Percentiles rank a stretch among this genome's conserved stretches.
These are phyloP conservation scores for Litchi chinensis DNA, from an alignment of 345 rosid genomes.

Conservation along the genomic window DNA sequence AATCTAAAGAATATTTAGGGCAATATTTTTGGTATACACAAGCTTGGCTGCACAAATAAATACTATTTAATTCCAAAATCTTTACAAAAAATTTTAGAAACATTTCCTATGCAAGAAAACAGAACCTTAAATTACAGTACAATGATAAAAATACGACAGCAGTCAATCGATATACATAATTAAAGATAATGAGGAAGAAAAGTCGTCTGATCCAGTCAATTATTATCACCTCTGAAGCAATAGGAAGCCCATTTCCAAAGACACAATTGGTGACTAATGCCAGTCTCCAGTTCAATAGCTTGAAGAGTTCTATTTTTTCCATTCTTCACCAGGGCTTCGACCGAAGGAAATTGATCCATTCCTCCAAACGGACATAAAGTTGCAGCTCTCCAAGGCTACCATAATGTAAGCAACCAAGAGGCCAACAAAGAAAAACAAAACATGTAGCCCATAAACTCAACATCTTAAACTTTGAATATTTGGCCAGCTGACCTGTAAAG, in stretches of 20 bases:
- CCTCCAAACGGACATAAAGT: slow-evolving; percentile 89
- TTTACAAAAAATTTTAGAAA: slow-evolving; percentile 3
- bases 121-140: background rate
- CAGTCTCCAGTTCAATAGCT: slow-evolving; percentile 89
- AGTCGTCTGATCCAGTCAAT: background rate
- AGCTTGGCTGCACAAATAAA: background rate
- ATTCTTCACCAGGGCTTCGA: slow-evolving; percentile 77
- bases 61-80: slow-evolving; percentile 5
- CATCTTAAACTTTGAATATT: slow-evolving; percentile 42
- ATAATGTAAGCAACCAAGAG: slow-evolving; percentile 12
- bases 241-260: slow-evolving; percentile 98
- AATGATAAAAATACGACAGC: background rate
- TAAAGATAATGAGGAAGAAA: background rate
- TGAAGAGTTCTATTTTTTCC: slow-evolving; percentile 79
- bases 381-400: slow-evolving; percentile 97
- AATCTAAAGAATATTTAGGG: background rate
- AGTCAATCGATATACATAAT: background rate
- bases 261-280: slow-evolving; percentile 81
- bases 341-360: slow-evolving; percentile 75
- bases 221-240: slow-evolving; percentile 75
- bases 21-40: background rate
- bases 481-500: slow-evolving; percentile 97
- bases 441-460: slow-evolving; percentile 2
- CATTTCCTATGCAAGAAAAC: background rate
- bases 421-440: slow-evolving; percentile 13